A percentile compares a stretch with the other conserved stretches of the same genome.
These are phyloP conservation scores for Centaurea solstitialis DNA, from an alignment of 129 eudicot genomes.

Conservation along the genomic window DNA sequence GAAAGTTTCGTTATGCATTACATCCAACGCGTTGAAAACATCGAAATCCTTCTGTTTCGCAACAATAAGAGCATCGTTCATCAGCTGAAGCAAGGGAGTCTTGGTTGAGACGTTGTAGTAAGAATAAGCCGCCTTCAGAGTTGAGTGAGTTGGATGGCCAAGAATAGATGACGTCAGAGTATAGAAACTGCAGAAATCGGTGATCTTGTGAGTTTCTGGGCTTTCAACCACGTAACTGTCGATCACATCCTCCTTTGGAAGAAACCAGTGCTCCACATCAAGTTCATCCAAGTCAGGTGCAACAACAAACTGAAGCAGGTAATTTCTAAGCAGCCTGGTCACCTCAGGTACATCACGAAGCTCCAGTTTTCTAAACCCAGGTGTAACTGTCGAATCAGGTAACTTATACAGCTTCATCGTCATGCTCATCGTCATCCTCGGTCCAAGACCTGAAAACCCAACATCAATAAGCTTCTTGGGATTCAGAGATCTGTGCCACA, in stretches of 20 bases:
- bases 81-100: slow-evolving; percentile 60
- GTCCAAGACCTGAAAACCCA: slow-evolving; percentile 63
- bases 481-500: slow-evolving; percentile 64
- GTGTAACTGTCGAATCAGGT: slow-evolving; percentile 43
- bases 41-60: slow-evolving; percentile 62
- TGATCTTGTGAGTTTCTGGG: slow-evolving; percentile 50
- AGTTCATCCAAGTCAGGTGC: slow-evolving; percentile 64
- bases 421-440: slow-evolving; percentile 67
- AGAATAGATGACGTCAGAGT: slow-evolving; percentile 55
- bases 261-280: slow-evolving; percentile 70
- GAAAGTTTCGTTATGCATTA: slow-evolving; percentile 54
- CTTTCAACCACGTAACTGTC: slow-evolving; percentile 61
- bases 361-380: slow-evolving; percentile 65
- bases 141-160: slow-evolving; percentile 55
- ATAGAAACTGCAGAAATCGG: slow-evolving; percentile 65
- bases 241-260: slow-evolving; percentile 54
- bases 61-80: slow-evolving; percentile 62
- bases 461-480: slow-evolving; percentile 67
- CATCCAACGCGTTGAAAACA: slow-evolving; percentile 62
- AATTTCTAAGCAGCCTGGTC: slow-evolving; percentile 50
- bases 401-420: slow-evolving; percentile 59
- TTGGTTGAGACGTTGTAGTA: slow-evolving; percentile 60
- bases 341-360: slow-evolving; percentile 64
- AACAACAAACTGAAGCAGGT: slow-evolving; percentile 49
- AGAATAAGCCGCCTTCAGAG: slow-evolving; percentile 61